These are phyloP conservation scores for Vachellia collinsii DNA, from an alignment of 306 rosid species.

Conservation along the genomic window DNA sequence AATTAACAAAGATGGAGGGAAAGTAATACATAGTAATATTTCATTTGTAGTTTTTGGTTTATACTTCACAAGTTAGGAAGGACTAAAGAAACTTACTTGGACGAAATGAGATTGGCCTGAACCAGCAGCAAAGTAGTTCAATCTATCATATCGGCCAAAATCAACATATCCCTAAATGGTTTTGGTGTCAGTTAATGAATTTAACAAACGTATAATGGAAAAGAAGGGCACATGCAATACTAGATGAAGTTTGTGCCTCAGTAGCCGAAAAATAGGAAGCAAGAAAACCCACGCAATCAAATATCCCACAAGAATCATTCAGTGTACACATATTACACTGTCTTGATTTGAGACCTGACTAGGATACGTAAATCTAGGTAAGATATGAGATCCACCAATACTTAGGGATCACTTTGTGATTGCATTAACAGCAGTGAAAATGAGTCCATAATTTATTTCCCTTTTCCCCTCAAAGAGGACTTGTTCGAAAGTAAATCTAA, in stretches of 20 bases:
- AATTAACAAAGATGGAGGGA: slow-evolving; percentile 1
- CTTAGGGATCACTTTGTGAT: neutral
- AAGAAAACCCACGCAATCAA: slow-evolving; percentile 12
- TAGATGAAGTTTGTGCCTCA: slow-evolving; percentile 10
- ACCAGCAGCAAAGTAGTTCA: slow-evolving; percentile 76
- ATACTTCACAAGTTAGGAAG: neutral
- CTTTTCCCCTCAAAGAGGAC: neutral
- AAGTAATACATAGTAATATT: slow-evolving; percentile 11
- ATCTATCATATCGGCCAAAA: slow-evolving; percentile 79
- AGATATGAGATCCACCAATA: slow-evolving; percentile 17
- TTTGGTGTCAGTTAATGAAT: slow-evolving; percentile 37
- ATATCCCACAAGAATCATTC: slow-evolving; percentile 16
- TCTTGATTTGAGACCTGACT: slow-evolving; percentile 1
- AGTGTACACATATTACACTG: slow-evolving; percentile 2
- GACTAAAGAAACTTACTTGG: slow-evolving; percentile 65
- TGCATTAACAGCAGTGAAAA: neutral
- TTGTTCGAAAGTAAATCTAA: neutral
- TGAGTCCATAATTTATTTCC: neutral
- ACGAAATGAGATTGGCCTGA: slow-evolving; percentile 71
- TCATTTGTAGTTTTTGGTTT: slow-evolving; percentile 11
- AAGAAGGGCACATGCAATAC: slow-evolving; percentile 23
- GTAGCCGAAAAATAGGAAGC: slow-evolving; percentile 12
- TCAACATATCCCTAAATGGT: slow-evolving; percentile 80
- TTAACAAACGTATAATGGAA: slow-evolving; percentile 29
- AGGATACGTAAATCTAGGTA: neutral